Evolutionary conservation across 345 rosid genomes (phyloP).

Genomic region (Noccaea caerulescens): DNA sequence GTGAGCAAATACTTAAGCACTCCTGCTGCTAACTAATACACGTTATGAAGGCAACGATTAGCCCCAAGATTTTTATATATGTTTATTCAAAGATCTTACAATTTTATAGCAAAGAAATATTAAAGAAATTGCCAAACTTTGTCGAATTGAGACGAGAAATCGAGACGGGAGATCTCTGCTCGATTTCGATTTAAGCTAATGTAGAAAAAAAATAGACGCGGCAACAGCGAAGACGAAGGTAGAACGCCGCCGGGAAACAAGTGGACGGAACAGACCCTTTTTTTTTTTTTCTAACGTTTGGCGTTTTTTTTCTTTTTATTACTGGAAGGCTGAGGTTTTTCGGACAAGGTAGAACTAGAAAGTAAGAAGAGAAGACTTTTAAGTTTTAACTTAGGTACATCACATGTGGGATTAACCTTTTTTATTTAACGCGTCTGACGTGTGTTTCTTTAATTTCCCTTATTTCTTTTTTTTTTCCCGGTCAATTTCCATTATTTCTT

Average conservation of each 20-base stretch:
- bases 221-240: constrained; percentile 22
- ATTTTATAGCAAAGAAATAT: not conserved
- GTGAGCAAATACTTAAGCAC: constrained; percentile 54
- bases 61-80: not conserved
- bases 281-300: not conserved
- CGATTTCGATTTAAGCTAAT: constrained; percentile 4
- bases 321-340: constrained; percentile 18
- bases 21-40: constrained; percentile 43
- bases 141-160: constrained; percentile 4
- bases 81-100: constrained; percentile 27
- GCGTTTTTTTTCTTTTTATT: too few species aligned
- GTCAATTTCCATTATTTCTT: constrained; percentile 1
- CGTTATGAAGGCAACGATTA: constrained; percentile 32
- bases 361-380: not conserved
- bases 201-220: constrained; percentile 15
- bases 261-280: constrained; percentile 1
- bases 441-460: not conserved
- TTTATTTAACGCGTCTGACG: constrained; percentile 15
- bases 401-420: not conserved
- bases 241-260: constrained; percentile 31
- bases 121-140: constrained; percentile 4
- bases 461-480: not conserved
- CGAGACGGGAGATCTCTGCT: constrained; percentile 16
- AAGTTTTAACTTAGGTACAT: too few species aligned
- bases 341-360: constrained; percentile 35